A percentile compares a stretch with the other conserved stretches of the same genome.
Evolutionary conservation across 2,329 filamentous ascomycete genomes (phyloP).

Genomic region (Ceratocystis papillata): DNA sequence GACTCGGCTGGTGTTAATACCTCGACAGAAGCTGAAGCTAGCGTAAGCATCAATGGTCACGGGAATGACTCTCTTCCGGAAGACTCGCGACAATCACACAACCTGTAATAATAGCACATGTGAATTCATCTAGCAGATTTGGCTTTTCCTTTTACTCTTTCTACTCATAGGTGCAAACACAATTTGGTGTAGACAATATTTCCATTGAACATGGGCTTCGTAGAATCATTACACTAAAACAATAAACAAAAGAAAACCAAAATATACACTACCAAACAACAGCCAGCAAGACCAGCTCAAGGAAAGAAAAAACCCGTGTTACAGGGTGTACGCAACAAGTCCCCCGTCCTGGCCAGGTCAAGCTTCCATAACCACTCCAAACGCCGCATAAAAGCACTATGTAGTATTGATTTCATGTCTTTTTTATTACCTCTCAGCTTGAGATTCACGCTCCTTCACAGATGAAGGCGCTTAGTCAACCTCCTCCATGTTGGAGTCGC

Average conservation of each 20-base stretch:
- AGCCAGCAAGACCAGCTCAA: background rate
- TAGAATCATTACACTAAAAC: conserved; percentile 21
- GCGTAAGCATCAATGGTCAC: background rate
- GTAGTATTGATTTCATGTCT: conserved; percentile 20
- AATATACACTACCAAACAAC: conserved; percentile 17
- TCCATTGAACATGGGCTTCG: conserved; percentile 19
- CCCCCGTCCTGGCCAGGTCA: conserved; percentile 11
- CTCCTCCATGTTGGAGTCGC: conserved; percentile 98
- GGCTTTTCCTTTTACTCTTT: no score
- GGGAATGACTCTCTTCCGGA: no score
- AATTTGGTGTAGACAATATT: conserved; percentile 11
- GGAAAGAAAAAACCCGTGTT: background rate
- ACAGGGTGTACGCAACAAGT: background rate
- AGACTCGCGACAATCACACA: background rate
- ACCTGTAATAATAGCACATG: background rate
- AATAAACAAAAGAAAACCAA: conserved; percentile 15
- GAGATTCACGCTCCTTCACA: background rate
- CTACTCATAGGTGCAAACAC: background rate
- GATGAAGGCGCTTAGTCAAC: conserved; percentile 62
- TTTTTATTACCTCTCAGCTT: conserved; percentile 18
- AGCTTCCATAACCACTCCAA: conserved; percentile 18
- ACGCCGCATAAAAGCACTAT: conserved; percentile 18
- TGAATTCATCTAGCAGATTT: background rate
- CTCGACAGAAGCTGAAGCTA: background rate
- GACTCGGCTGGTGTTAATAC: background rate